Evolutionary conservation across 495 filamentous ascomycete genomes (phyloP), one percentile per base, ranked within the genome.

Genomic region (Annulohypoxylon maeteangense): DNA sequence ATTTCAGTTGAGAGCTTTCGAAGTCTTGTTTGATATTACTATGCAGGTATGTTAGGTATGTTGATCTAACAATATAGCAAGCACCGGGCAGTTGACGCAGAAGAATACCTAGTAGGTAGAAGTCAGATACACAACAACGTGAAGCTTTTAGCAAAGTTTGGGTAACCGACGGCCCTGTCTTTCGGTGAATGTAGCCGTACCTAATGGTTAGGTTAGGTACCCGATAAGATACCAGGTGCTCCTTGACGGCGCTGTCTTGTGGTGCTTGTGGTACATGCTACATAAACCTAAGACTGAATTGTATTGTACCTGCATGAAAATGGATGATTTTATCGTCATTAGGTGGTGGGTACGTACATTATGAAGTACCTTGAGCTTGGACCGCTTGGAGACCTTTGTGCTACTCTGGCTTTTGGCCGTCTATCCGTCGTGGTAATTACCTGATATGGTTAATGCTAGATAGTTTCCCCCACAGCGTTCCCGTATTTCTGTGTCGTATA

Each of bases 271-370:
- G 38, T 42, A 42, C 38, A 42, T 2, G 6, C 38, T 42, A 42
- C 38, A 16, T 42, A n/a, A 44, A 44, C 40, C 40, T 44, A 18
- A 44, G 40, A 44, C 38, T 34, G 16, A 12, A 56, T 51, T 44
- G 51, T 61, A 59, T 50, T 36, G 70, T 72, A 72, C 70, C 70
- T 72, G 70, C 70, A 72, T 72, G 53, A 72, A 68, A 59, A 66
- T 66, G 36, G 62, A 27, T 14, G 50, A 53, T 61, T 68, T 55
- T 57, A 71, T 53, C 63, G 63, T 72, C 69, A 67, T 67, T 67
- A 60, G 20, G 32, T 60, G 50, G 50, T 54, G 50, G 50, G 29
- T 34, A 34, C 27, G 50, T 34, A 54, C 20, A 57, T 57, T 23
- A 57, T 57, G 34, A 38, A 57, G 54, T 57, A 40, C 32, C 54